Evolutionary conservation across 2,329 filamentous ascomycete species (phyloP).

Genomic region (Ilyonectria sp.): DNA sequence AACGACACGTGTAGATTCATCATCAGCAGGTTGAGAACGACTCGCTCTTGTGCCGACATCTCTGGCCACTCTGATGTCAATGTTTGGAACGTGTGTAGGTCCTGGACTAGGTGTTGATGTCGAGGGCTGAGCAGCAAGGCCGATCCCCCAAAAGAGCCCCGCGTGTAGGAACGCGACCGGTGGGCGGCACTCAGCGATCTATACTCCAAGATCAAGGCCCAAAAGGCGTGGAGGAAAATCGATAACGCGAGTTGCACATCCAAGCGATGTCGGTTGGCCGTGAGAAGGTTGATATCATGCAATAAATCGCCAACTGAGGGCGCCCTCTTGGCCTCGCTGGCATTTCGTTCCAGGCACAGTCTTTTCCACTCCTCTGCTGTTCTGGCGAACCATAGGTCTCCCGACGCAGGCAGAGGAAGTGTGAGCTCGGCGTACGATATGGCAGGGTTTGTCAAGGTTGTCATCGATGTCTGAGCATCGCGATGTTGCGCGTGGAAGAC

Average conservation of each 20-base stretch:
- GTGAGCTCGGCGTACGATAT: slow-evolving; percentile 80
- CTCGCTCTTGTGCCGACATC: slow-evolving; percentile 61
- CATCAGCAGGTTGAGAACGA: slow-evolving; percentile 69
- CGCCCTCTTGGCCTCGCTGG: slow-evolving; percentile 57
- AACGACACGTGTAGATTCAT: slow-evolving; percentile 77
- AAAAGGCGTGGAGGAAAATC: slow-evolving; percentile 76
- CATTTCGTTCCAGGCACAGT: slow-evolving; percentile 64
- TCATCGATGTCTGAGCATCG: slow-evolving; percentile 78
- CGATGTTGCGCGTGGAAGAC: slow-evolving; percentile 76
- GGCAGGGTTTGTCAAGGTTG: slow-evolving; percentile 73
- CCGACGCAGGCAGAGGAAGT: slow-evolving; percentile 74
- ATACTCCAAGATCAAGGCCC: slow-evolving; percentile 77
- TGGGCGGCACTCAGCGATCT: slow-evolving; percentile 70
- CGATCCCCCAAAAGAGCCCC: slow-evolving; percentile 55
- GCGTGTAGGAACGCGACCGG: slow-evolving; percentile 63
- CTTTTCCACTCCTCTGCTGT: slow-evolving; percentile 76
- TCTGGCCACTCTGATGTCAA: slow-evolving; percentile 60
- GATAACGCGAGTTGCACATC: slow-evolving; percentile 71
- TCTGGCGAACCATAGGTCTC: slow-evolving; percentile 76
- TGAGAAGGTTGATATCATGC: slow-evolving; percentile 68
- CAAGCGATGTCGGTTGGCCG: slow-evolving; percentile 63
- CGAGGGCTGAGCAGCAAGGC: slow-evolving; percentile 67
- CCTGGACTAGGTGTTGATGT: slow-evolving; percentile 74
- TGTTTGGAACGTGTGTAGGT: slow-evolving; percentile 65
- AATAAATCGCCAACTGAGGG: slow-evolving; percentile 71